Conservation (phyloP, 2,329 filamentous ascomycete species). For the Aureobasidium zeae region DNA sequence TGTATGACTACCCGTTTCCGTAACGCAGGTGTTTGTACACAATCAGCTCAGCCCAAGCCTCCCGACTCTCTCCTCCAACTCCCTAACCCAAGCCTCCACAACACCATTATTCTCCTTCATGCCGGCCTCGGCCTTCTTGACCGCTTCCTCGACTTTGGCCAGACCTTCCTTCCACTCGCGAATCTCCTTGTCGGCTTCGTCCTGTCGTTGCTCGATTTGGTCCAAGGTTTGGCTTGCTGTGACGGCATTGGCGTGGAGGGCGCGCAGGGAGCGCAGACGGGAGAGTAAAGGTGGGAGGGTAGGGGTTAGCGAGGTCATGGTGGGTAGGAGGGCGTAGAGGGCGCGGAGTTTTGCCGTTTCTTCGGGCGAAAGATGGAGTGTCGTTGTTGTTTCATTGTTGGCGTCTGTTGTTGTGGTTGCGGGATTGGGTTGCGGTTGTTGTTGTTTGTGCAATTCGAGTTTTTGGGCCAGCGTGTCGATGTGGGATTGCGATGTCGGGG, state of each 20-base stretch:
- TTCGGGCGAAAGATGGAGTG: no score
- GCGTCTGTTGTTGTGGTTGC: conserved; percentile 19
- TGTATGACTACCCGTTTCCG: no score
- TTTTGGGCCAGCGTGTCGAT: conserved; percentile 62
- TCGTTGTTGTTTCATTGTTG: conserved; percentile 19
- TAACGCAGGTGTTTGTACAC: no score
- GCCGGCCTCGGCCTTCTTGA: conserved; percentile 58
- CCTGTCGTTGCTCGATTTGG: conserved; percentile 68
- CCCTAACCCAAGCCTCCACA: conserved; percentile 84
- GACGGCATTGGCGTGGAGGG: conserved; percentile 80
- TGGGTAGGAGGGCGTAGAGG: conserved; percentile 78
- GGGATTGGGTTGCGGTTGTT: conserved; percentile 16
- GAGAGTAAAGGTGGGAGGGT: conserved; percentile 79
- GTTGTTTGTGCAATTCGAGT: conserved; percentile 55
- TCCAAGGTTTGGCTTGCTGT: conserved; percentile 68
- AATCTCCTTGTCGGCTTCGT: conserved; percentile 74
- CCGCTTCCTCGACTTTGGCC: conserved; percentile 65
- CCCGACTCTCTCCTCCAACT: conserved; percentile 67
- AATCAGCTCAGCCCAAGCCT: not conserved
- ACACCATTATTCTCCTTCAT: conserved; percentile 72
- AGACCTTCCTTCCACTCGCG: conserved; percentile 77
- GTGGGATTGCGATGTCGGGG: conserved; percentile 60
- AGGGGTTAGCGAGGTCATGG: conserved; percentile 77
- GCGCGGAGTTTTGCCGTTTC: conserved; percentile 82
- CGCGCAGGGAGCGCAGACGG: conserved; percentile 69